A percentile compares a stretch with the other conserved stretches of the same genome.
These are phyloP conservation scores for Leccinum fuscescens DNA, from an alignment of 1,284 basidiomycete species.

Conservation along the genomic window DNA sequence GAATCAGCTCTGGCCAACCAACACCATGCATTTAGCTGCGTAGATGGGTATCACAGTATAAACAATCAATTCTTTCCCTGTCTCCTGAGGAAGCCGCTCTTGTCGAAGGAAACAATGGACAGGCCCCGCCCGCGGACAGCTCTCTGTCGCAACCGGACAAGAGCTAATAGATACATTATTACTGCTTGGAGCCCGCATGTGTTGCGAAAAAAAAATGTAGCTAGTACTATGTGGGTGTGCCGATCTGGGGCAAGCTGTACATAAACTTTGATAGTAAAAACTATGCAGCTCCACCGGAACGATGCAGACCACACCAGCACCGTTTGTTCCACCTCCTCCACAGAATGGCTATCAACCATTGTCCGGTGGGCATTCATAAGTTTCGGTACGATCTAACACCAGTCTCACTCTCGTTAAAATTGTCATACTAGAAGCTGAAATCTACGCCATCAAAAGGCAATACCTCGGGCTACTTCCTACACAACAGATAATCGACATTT, in stretches of 20 bases:
- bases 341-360: slow-evolving; percentile 34
- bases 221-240: not conserved
- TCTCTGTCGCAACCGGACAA: slow-evolving; percentile 5
- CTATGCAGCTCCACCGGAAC: slow-evolving; percentile 37
- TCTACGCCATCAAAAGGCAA: slow-evolving; percentile 61
- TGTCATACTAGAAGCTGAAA: slow-evolving; percentile 32
- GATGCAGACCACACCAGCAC: slow-evolving; percentile 30
- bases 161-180: not conserved
- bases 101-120: slow-evolving; percentile 14
- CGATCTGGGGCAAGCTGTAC: slow-evolving; percentile 1
- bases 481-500: slow-evolving; percentile 72
- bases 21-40: slow-evolving; percentile 36
- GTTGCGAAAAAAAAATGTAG: not conserved
- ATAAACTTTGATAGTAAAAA: slow-evolving; percentile 36
- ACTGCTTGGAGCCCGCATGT: not conserved
- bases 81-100: slow-evolving; percentile 46
- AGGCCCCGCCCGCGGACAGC: not conserved
- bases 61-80: slow-evolving; percentile 45
- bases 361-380: slow-evolving; percentile 24
- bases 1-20: not conserved
- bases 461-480: slow-evolving; percentile 65
- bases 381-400: slow-evolving; percentile 1
- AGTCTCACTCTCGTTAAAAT: slow-evolving; percentile 5
- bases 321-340: slow-evolving; percentile 22
- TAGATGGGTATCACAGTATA: slow-evolving; percentile 44